phyloP scores from a whole-genome alignment of 257 asterid species.

The Solanum clarkiae region DNA sequence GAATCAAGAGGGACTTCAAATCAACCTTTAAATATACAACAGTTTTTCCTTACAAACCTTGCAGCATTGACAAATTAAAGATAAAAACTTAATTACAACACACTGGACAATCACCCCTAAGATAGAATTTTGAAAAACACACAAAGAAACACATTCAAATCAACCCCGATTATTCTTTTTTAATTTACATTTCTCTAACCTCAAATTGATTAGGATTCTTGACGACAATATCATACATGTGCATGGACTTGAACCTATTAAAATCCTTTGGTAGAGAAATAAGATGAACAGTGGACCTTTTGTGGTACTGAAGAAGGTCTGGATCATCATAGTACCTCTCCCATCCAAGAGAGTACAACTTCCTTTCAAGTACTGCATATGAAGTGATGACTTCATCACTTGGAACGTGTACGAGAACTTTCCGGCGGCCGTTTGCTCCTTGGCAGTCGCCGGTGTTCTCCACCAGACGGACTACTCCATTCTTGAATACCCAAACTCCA shows the following conservation, averaged over 20 bases:
- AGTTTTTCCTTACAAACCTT: neutral
- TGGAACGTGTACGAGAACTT: slow-evolving; percentile 20
- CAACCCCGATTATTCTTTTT: neutral
- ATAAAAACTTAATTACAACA: neutral
- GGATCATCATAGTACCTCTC: slow-evolving; percentile 41
- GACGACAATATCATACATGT: slow-evolving; percentile 29
- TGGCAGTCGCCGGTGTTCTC: slow-evolving; percentile 23
- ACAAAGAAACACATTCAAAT: neutral
- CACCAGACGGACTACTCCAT: slow-evolving; percentile 24
- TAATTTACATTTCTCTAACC: slow-evolving; percentile 17
- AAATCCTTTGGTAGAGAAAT: slow-evolving; percentile 40
- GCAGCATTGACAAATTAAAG: neutral
- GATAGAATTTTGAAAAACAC: neutral
- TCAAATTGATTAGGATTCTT: slow-evolving; percentile 24
- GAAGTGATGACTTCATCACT: slow-evolving; percentile 26
- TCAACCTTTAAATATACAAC: neutral
- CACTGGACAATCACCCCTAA: neutral
- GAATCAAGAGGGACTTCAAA: neutral
- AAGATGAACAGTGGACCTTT: slow-evolving; percentile 32
- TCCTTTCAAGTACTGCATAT: slow-evolving; percentile 23
- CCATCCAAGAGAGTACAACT: slow-evolving; percentile 26
- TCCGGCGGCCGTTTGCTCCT: slow-evolving; percentile 11
- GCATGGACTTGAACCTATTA: slow-evolving; percentile 31
- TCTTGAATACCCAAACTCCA: slow-evolving; percentile 36
- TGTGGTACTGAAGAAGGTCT: slow-evolving; percentile 33